phyloP scores from a whole-genome alignment of 192 early-diverging fungal genomes.

The Umbelopsis ramanniana region DNA sequence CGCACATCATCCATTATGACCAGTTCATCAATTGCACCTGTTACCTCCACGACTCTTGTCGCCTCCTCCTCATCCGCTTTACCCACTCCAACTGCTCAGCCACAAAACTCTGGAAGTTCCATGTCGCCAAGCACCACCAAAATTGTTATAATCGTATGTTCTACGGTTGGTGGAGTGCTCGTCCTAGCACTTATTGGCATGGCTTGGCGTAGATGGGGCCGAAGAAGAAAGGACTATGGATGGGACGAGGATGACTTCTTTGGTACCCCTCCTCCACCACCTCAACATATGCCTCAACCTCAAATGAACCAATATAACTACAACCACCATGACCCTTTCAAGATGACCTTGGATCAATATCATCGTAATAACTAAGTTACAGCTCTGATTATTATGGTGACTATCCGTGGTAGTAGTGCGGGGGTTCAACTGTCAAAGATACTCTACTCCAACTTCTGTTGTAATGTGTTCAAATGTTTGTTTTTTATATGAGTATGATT shows the following conservation, averaged over 20 bases:
- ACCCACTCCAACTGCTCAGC: slow-evolving; percentile 2
- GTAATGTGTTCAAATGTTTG: neutral
- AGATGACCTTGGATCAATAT: slow-evolving; percentile 7
- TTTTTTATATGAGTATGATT: neutral
- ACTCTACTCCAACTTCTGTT: neutral
- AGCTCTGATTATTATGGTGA: neutral
- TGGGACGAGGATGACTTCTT: slow-evolving; percentile 19
- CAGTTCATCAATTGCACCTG: neutral
- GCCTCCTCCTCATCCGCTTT: neutral
- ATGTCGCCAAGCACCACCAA: slow-evolving; percentile 9
- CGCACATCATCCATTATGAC: neutral
- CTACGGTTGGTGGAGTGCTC: slow-evolving; percentile 11
- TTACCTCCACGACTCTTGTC: neutral
- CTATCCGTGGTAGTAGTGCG: neutral
- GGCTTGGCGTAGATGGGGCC: neutral
- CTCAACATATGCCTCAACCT: slow-evolving; percentile 7
- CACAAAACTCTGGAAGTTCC: slow-evolving; percentile 6
- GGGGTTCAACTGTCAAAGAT: neutral
- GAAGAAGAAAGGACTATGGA: slow-evolving; percentile 12
- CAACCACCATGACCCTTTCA: slow-evolving; percentile 11
- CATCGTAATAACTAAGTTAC: neutral
- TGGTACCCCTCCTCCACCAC: neutral
- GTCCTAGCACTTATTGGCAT: neutral
- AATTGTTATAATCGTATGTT: neutral
- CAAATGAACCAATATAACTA: slow-evolving; percentile 17